Percentiles rank a stretch among this genome's conserved stretches.
phyloP scores from a whole-genome alignment of 352 stramenopile genomes.

The Pythium aristosporum region DNA sequence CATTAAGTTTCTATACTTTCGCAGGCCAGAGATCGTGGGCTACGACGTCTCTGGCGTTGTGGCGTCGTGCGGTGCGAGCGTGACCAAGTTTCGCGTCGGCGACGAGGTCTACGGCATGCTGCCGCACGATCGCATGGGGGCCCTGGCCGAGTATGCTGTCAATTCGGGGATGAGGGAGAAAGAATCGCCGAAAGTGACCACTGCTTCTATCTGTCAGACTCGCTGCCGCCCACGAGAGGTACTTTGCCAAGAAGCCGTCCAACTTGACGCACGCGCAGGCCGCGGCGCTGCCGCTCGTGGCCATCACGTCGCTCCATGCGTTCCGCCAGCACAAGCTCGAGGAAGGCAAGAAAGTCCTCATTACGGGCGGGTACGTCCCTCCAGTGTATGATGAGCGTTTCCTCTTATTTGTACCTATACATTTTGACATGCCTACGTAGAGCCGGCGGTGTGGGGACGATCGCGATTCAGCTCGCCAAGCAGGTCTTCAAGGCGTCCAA shows the following conservation, averaged over 20 bases:
- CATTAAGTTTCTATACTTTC: not conserved
- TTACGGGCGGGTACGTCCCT: slow-evolving; percentile 55
- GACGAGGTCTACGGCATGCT: slow-evolving; percentile 79
- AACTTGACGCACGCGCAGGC: slow-evolving; percentile 76
- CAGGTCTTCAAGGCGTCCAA: slow-evolving; percentile 69
- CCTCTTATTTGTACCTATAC: not conserved
- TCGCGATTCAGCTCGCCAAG: slow-evolving; percentile 79
- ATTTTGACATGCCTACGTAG: slow-evolving; percentile 15
- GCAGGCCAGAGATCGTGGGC: slow-evolving; percentile 62
- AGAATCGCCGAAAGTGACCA: too few species aligned
- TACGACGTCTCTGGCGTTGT: slow-evolving; percentile 77
- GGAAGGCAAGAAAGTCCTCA: slow-evolving; percentile 69
- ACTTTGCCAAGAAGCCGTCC: slow-evolving; percentile 63
- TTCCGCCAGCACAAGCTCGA: slow-evolving; percentile 51
- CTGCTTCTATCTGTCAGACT: slow-evolving; percentile 28
- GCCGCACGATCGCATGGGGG: slow-evolving; percentile 57
- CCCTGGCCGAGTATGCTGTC: slow-evolving; percentile 58
- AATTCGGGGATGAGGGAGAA: not conserved
- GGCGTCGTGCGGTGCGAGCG: slow-evolving; percentile 43
- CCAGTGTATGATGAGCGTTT: too few species aligned
- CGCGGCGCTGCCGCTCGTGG: slow-evolving; percentile 58
- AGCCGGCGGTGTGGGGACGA: slow-evolving; percentile 63
- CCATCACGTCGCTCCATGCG: slow-evolving; percentile 47
- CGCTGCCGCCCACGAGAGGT: slow-evolving; percentile 49
- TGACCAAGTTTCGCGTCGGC: slow-evolving; percentile 54